Base-by-base conservation (phyloP, 2,329 filamentous ascomycete genomes). In the Penicillium sp. region DNA sequence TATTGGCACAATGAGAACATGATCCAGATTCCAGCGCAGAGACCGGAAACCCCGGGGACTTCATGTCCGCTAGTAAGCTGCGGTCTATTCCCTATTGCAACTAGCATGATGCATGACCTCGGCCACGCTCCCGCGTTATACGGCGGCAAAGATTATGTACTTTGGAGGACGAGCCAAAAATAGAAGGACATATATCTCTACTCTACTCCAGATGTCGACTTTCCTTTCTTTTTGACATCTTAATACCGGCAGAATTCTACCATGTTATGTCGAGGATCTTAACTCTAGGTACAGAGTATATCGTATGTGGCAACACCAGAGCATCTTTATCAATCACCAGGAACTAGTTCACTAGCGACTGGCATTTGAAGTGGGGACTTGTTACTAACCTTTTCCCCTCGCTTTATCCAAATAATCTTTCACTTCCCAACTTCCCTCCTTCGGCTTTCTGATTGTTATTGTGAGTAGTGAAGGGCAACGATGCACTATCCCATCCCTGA, bases 31-130 rank as follows among this genome's bases (percentile, higher is more conserved):
- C 9, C 9, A 24, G 23, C 23, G 24, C 24, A 27, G 14, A 13
- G 20, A 4, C 18, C 31, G 31, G 31, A 11, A 34, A 20, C 18
- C 6, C 31, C 31, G 31, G 31, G 6, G 16, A 9, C 20, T 24
- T 24, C 35, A 20, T 24, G 14, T 37, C 20, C 35, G 6, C 20
- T 42, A 32, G 44, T 35, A 24, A 20, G 38, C 40, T 51, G 48
- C 37, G 45, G 11, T 37, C 37, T 38, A 31, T 26, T 44, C 49
- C 49, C 42, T 24, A 42, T 49, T 46, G 40, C 26, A 20, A 36
- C 40, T 44, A 44, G 43, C 22, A 41, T 8, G 9, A 35, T 37
- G 35, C n/a, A 8, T n/a, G n/a, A n/a, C n/a, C n/a, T n/a, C 11
- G 35, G 16, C 16, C n/a, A 13, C 22, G 22, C n/a, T 39, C 40